These are phyloP conservation scores for Saccharomyces paradoxus DNA, from an alignment of 805 yeast genomes.

Conservation along the genomic window DNA sequence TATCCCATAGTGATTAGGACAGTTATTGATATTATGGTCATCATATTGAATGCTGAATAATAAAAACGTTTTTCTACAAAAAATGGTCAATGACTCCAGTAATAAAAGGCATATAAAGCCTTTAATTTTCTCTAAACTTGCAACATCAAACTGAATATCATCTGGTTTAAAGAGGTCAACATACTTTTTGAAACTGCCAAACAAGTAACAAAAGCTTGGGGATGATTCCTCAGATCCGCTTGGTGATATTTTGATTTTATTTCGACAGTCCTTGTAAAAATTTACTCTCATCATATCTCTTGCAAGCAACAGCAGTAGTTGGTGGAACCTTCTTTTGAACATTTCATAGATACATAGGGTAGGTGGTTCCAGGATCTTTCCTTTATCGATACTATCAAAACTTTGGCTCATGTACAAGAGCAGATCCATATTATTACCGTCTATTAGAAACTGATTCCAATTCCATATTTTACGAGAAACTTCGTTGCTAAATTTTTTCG, in stretches of 20 bases:
- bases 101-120: constrained; percentile 7
- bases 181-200: constrained; percentile 3
- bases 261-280: constrained; percentile 2
- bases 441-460: constrained; percentile 6
- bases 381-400: neutral
- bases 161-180: neutral
- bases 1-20: neutral
- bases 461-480: neutral
- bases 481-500: neutral
- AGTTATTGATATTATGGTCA: too few relatives aligned
- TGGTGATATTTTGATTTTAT: neutral
- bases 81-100: constrained; percentile 11
- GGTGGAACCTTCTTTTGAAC: constrained; percentile 15
- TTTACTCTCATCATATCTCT: constrained; percentile 7
- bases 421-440: constrained; percentile 5
- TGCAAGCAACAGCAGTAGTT: constrained; percentile 10
- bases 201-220: neutral
- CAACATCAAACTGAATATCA: neutral
- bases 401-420: constrained; percentile 4
- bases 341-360: constrained; percentile 15
- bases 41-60: neutral
- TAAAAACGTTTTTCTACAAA: constrained; percentile 13
- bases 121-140: neutral
- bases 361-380: neutral
- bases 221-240: neutral